phyloP scores from a whole-genome alignment of 306 rosid species.

The Cicer pinnatifidum region DNA sequence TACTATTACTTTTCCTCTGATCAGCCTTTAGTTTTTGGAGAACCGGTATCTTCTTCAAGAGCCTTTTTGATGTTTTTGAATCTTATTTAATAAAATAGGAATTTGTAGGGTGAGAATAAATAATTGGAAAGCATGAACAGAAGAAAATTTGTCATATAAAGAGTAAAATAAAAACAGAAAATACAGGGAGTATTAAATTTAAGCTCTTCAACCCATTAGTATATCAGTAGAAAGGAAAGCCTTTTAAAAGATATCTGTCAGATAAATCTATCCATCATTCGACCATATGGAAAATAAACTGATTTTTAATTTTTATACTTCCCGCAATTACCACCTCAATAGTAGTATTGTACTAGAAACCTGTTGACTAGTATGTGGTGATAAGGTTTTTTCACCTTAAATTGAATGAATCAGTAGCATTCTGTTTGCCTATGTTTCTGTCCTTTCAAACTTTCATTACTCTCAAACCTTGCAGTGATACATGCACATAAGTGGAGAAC shows the following conservation, averaged over 20 bases:
- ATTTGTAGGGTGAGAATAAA: conserved; percentile 10
- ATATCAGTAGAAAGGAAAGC: conserved; percentile 22
- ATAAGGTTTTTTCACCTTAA: conserved; percentile 24
- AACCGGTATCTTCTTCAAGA: conserved; percentile 16
- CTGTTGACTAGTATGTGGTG: conserved; percentile 2
- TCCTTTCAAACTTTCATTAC: conserved; percentile 8
- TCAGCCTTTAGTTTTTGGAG: conserved; percentile 26
- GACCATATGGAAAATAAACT: not conserved
- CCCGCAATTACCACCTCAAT: not conserved
- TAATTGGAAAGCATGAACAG: conserved; percentile 10
- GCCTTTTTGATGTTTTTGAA: conserved; percentile 26
- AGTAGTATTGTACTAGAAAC: not conserved
- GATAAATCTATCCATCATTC: conserved; percentile 22
- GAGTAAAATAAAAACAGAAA: conserved; percentile 32
- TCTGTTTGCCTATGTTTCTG: not conserved
- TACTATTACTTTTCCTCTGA: not conserved
- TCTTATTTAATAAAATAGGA: not conserved
- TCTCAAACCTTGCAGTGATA: conserved; percentile 14
- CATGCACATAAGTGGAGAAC: conserved; percentile 17
- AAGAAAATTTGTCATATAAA: not conserved
- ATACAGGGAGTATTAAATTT: conserved; percentile 3
- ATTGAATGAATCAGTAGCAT: not conserved
- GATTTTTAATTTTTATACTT: not conserved
- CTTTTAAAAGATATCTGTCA: conserved; percentile 18
- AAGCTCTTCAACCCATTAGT: not conserved